A percentile compares a stretch with the other conserved stretches of the same genome.
Evolutionary conservation across 2,329 filamentous ascomycete species (phyloP).

Genomic region (Helicocarpus griseus): DNA sequence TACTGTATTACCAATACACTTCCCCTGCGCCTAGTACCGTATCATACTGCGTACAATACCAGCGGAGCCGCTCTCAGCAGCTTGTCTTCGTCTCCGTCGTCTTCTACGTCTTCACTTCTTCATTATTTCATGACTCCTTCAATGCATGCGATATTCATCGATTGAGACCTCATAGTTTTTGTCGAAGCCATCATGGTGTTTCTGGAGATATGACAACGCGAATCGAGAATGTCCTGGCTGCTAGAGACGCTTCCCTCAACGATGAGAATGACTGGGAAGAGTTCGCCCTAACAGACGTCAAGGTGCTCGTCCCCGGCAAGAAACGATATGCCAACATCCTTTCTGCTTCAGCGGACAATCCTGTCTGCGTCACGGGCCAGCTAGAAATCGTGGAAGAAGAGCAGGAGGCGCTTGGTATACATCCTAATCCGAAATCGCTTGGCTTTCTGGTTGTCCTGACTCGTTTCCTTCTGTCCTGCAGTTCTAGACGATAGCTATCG

Average conservation of each 20-base stretch:
- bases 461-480: conserved; percentile 12
- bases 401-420: conserved; percentile 33
- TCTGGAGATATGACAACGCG: conserved; percentile 33
- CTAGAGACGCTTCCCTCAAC: conserved; percentile 33
- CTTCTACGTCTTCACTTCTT: background rate
- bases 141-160: conserved; percentile 2
- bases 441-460: background rate
- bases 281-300: conserved; percentile 47
- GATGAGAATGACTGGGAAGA: conserved; percentile 51
- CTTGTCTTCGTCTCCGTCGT: too few relatives aligned
- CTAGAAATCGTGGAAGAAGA: conserved; percentile 37
- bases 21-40: background rate
- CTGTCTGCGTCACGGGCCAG: conserved; percentile 46
- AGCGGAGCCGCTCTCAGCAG: background rate
- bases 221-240: conserved; percentile 37
- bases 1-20: background rate
- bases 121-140: background rate
- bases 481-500: conserved; percentile 31
- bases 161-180: background rate
- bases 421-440: conserved; percentile 4
- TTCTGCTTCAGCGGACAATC: conserved; percentile 43
- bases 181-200: conserved; percentile 24
- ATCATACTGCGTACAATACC: background rate
- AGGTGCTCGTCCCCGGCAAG: conserved; percentile 41
- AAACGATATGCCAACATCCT: conserved; percentile 45